Percentiles rank a stretch among this genome's conserved stretches.
phyloP scores from a whole-genome alignment of 2,329 filamentous ascomycete species.

The Calonectria multiphialidica region DNA sequence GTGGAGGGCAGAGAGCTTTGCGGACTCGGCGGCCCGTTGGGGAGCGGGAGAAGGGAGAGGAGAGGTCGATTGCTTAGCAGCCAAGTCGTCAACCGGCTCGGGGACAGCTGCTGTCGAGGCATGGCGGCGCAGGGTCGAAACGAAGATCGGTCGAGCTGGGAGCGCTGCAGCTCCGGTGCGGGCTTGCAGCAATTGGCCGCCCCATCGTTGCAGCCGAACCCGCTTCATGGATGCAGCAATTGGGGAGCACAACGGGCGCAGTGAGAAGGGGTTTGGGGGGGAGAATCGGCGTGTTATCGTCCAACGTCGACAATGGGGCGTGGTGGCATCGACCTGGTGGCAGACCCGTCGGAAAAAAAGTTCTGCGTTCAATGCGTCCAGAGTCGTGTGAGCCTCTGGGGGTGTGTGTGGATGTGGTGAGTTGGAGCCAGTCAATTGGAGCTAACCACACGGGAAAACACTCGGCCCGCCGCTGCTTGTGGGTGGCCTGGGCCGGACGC shows the following conservation, averaged over 20 bases:
- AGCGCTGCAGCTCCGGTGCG: constrained; percentile 31
- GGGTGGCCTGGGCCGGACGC: not conserved
- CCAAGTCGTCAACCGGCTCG: constrained; percentile 36
- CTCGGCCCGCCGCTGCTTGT: constrained; percentile 36
- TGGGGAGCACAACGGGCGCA: not conserved
- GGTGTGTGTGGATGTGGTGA: constrained; percentile 21
- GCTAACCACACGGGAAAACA: constrained; percentile 36
- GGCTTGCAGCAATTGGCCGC: constrained; percentile 55
- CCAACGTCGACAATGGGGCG: constrained; percentile 27
- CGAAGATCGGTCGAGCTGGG: constrained; percentile 43
- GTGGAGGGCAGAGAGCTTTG: constrained; percentile 93
- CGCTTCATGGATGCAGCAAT: constrained; percentile 53
- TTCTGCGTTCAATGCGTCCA: constrained; percentile 46
- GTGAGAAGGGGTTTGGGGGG: not conserved
- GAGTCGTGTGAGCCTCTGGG: constrained; percentile 50
- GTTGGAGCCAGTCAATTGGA: constrained; percentile 5
- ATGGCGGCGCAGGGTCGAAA: constrained; percentile 33
- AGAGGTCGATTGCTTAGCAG: constrained; percentile 36
- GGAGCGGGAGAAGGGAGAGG: constrained; percentile 79
- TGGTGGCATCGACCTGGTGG: constrained; percentile 25
- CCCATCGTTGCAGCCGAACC: constrained; percentile 56
- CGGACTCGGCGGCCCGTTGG: constrained; percentile 75
- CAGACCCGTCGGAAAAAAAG: constrained; percentile 49
- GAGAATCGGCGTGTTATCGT: constrained; percentile 12
- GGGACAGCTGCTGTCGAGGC: constrained; percentile 49